Evolutionary conservation across 805 yeast species (phyloP), one percentile per base, ranked within the genome.

Genomic region (Metschnikowia lachancei): DNA sequence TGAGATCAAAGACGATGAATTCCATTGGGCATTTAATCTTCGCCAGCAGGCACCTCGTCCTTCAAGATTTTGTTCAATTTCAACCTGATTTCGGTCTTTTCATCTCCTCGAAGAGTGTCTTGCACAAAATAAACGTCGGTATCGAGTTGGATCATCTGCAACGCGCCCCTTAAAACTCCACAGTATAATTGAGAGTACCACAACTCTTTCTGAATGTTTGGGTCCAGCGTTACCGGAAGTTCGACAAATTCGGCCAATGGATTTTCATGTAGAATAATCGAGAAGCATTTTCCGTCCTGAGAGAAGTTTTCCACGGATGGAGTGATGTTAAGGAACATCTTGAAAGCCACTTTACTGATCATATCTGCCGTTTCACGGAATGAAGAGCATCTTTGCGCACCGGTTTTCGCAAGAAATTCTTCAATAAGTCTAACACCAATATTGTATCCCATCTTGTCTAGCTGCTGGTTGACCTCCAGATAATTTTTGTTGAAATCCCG

Each of bases 31-130:
- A 8, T 28, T 45, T 64, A 85, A 53, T 91, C 97, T 65, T 94
- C 98, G 19, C 98, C 99, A 5, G 95, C 95, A 12, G 99, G 99
- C 37, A 94, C 85, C 69, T 94, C 99, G 62, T 94, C 99, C 60
- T 86, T 89, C 55, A 92, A 70, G 2, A 89, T 77, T 57, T 77
- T 83, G 39, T 82, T 70, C 53, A 94, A 70, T 57, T 81, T 82
- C 38, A 94, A 78, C 50, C 85, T 76, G 45, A 94, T 68, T 60
- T 90, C 97, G 0, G 97, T 92, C 22, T 68, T 69, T 11, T 82
- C 83, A 55, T 89, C 92, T 0, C 97, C 98, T 52, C 90, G 78
- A 40, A 94, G 70, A 2, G 76, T 81, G 61, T 94, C 99, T 54
- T 83, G 80, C 2, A 88, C 78, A 61, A 91, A 94, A 54, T 68